Base-by-base conservation (phyloP, 2,329 filamentous ascomycete genomes). In the Catunica adiposa region DNA sequence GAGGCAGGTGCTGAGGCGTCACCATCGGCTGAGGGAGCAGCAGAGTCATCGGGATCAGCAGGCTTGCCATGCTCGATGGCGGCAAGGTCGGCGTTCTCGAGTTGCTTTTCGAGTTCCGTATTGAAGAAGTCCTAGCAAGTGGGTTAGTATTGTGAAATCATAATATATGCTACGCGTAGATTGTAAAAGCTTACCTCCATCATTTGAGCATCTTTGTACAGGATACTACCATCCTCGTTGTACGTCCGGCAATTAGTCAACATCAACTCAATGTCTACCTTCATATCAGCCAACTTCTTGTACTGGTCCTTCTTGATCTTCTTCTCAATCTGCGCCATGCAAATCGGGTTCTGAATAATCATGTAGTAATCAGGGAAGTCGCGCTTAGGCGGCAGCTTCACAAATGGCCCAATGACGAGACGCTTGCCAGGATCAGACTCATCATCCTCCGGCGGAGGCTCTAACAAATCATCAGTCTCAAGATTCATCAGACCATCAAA, bases 231-330 rank as follows among this genome's bases (percentile, higher is more conserved):
- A 65, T 97, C 92, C 69, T 98, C 94, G 64, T 98, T 98, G 74
- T 94, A 98, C 2, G 86, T 92, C 67, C 88, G 80, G 61, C 90
- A 95, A 68, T 98, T 98, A 66, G 78, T 81, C 67, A 89, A 92
- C 69, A 98, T 78, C 60, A 90, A 71, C 53, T 82, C 79, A 60
- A 98, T 82, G 65, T 98, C 94, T 61, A 79, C 80, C 56, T 81
- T 78, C 75, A 98, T 80, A 62, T 89, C 86, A 65, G 79, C 81
- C 59, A 96, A 70, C 64, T 78, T 84, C 62, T 79, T 80, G 68
- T 98, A 98, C 65, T 96, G 87, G 65, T 94, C 87, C 69, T 87
- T 90, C 73, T 95, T 96, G 71, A 98, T 95, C 74, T 88, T 90
- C 66, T 84, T 86, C 66, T 87, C 82, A 64, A 98, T 95, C 67